Conservation (phyloP, 805 yeast species). For the Candida easanensis region DNA sequence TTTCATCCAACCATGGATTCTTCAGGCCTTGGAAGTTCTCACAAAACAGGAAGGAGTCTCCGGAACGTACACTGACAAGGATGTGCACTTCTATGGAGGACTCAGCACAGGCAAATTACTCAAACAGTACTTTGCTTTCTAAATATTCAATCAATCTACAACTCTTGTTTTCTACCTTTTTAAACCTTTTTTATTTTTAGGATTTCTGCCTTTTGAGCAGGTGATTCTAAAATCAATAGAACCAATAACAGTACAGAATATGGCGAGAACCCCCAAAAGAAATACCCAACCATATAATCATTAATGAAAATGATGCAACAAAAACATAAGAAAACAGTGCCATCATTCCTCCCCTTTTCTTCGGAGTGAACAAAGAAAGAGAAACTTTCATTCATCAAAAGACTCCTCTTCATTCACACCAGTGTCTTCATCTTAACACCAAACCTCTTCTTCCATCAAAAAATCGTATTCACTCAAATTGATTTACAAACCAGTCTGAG, state of each 20-base stretch:
- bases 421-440: slow-evolving; percentile 29
- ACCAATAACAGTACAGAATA: slow-evolving; percentile 26
- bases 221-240: slow-evolving; percentile 10
- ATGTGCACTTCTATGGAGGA: slow-evolving; percentile 39
- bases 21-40: slow-evolving; percentile 40
- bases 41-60: slow-evolving; percentile 13
- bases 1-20: slow-evolving; percentile 57
- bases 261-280: not conserved
- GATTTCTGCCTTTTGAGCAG: slow-evolving; percentile 9
- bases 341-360: slow-evolving; percentile 14
- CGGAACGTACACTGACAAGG: slow-evolving; percentile 33
- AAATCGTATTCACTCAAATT: slow-evolving; percentile 40
- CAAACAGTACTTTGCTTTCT: slow-evolving; percentile 36
- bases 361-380: too few species aligned
- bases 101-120: slow-evolving; percentile 43
- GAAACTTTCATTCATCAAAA: slow-evolving; percentile 11
- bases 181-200: slow-evolving; percentile 16
- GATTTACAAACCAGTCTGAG: slow-evolving; percentile 41
- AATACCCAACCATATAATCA: slow-evolving; percentile 14
- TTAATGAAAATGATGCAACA: slow-evolving; percentile 27
- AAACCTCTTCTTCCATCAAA: slow-evolving; percentile 65
- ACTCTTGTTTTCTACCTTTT: slow-evolving; percentile 2
- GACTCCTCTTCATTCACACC: not conserved
- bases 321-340: slow-evolving; percentile 19
- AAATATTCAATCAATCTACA: not conserved